Evolutionary conservation across 225 moss, liverwort and hornwort species (phyloP).

Genomic region (Bryum argenteum): DNA sequence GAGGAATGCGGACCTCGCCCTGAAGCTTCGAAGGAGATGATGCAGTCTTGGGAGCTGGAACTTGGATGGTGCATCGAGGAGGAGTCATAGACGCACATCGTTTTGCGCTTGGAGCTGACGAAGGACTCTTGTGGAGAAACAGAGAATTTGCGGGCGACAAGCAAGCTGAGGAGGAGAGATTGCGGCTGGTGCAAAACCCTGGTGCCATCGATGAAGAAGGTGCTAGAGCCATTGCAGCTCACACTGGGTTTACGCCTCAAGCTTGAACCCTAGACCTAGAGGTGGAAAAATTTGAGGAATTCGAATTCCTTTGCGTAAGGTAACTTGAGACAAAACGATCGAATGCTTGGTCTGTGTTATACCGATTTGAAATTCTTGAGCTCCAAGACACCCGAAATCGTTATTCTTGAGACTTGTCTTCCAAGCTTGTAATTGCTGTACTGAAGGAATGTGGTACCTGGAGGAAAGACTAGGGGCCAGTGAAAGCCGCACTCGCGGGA

Average conservation of each 20-base stretch:
- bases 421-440: too few relatives aligned
- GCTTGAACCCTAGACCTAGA: background rate
- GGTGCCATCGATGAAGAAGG: background rate
- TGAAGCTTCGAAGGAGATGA: constrained; percentile 64
- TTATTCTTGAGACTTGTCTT: too few relatives aligned
- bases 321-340: too few relatives aligned
- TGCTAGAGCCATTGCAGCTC: constrained; percentile 11
- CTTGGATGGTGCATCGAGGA: constrained; percentile 25
- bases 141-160: constrained; percentile 17
- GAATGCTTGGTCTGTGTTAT: too few relatives aligned
- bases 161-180: constrained; percentile 21
- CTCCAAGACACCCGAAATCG: too few relatives aligned
- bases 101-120: constrained; percentile 2
- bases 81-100: constrained; percentile 4
- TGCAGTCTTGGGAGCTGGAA: constrained; percentile 46
- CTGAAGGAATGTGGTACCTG: too few relatives aligned
- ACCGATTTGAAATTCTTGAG: too few relatives aligned
- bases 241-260: background rate
- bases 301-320: too few relatives aligned
- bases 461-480: too few relatives aligned
- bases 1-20: constrained; percentile 36
- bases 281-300: too few relatives aligned
- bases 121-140: background rate
- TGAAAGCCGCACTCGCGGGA: too few relatives aligned
- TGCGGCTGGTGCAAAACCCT: constrained; percentile 1